Percentiles rank a stretch among this genome's conserved stretches.
phyloP scores from a whole-genome alignment of 2,329 filamentous ascomycete species.

The Coniosporium tulheliwenetii region DNA sequence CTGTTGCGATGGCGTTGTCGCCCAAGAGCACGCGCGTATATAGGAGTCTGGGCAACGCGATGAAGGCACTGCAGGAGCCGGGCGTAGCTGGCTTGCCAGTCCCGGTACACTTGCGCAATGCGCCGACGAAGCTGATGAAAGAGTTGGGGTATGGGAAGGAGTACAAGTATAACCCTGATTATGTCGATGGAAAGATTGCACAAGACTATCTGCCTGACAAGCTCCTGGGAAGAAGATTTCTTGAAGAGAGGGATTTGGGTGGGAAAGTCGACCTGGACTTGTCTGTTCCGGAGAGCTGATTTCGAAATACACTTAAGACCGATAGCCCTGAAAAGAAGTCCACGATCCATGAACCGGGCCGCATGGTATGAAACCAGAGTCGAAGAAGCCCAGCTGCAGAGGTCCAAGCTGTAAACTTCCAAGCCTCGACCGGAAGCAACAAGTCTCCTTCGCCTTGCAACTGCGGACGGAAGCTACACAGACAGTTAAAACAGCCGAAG shows the following conservation, averaged over 20 bases:
- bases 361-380: no score
- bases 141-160: slow-evolving; percentile 79
- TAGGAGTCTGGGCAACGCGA: slow-evolving; percentile 64
- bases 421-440: no score
- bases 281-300: not conserved
- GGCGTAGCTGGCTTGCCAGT: slow-evolving; percentile 70
- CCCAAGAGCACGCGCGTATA: slow-evolving; percentile 84
- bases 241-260: slow-evolving; percentile 70
- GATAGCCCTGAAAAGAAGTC: no score
- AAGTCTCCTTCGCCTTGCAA: no score
- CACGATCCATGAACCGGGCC: no score
- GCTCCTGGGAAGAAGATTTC: slow-evolving; percentile 53
- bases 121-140: slow-evolving; percentile 83
- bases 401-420: no score
- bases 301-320: no score
- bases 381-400: no score
- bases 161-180: slow-evolving; percentile 96
- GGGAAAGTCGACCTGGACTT: slow-evolving; percentile 60
- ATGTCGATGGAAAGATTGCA: slow-evolving; percentile 60
- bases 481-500: no score
- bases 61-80: slow-evolving; percentile 64
- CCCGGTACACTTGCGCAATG: slow-evolving; percentile 78
- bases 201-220: slow-evolving; percentile 85
- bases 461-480: no score
- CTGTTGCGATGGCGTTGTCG: slow-evolving; percentile 64